These are phyloP conservation scores for Fusarium pseudocircinatum DNA, from an alignment of 2,329 filamentous ascomycete species.

Conservation along the genomic window DNA sequence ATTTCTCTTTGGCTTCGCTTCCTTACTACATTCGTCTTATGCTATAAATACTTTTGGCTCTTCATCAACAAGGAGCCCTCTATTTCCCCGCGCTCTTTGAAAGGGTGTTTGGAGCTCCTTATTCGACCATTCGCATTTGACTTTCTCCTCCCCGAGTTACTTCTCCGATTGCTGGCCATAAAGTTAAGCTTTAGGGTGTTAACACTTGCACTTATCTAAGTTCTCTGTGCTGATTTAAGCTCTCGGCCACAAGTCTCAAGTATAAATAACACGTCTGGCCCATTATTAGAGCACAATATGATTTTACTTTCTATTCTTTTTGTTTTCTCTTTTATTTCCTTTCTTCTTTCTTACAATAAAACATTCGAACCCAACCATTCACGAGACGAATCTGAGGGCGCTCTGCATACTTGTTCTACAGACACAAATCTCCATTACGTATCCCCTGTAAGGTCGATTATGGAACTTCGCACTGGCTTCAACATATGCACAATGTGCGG, in stretches of 20 bases:
- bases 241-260: not conserved
- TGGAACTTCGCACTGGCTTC: not conserved
- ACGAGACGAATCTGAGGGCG: not conserved
- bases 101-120: not conserved
- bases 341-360: not conserved
- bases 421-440: not conserved
- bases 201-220: not conserved
- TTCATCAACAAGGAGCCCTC: not conserved
- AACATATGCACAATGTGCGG: constrained; percentile 7
- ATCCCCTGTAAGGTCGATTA: not conserved
- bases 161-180: not conserved
- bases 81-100: not conserved
- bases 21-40: not conserved
- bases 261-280: not conserved
- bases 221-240: not conserved
- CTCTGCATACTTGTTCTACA: not conserved
- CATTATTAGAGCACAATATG: not conserved
- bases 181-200: not conserved
- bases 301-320: not conserved
- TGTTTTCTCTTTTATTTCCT: not conserved
- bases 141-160: not conserved
- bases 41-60: not conserved
- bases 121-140: not conserved
- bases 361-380: not conserved
- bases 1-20: not conserved